Evolutionary conservation across 2,329 filamentous ascomycete genomes (phyloP).

Genomic region (Fusarium napiforme): DNA sequence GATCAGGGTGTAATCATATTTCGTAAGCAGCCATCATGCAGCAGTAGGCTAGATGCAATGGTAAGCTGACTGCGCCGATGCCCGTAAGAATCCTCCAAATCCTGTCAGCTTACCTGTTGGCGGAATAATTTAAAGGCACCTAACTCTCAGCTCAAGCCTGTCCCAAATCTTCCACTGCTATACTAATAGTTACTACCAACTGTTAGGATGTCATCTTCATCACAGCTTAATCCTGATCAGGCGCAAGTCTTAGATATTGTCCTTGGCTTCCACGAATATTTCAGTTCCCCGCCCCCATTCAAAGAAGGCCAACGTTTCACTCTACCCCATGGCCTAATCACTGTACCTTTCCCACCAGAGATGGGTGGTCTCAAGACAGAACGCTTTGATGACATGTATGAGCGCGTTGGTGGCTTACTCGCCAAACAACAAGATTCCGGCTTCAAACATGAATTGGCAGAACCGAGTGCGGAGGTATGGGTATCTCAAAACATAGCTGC

Average conservation of each 20-base stretch:
- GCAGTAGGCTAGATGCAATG: not conserved
- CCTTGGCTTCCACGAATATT: not conserved
- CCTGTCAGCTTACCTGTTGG: not conserved
- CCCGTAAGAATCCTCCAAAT: not conserved
- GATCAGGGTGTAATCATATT: rapidly evolving
- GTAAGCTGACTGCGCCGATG: not conserved
- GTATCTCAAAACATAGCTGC: not conserved
- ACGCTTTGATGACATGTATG: not conserved
- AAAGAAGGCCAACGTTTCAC: not conserved
- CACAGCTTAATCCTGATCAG: not conserved
- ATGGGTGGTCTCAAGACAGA: constrained; percentile 1
- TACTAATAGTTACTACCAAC: not conserved
- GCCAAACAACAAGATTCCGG: not conserved
- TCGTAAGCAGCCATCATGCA: not conserved
- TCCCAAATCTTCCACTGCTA: rapidly evolving
- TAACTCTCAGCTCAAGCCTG: not conserved
- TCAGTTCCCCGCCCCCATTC: not conserved
- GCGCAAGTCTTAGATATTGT: not conserved
- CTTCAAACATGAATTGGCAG: not conserved
- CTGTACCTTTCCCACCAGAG: not conserved
- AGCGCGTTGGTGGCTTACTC: not conserved
- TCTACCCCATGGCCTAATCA: not conserved
- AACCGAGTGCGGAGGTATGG: not conserved
- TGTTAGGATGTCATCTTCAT: not conserved
- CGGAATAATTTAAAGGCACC: not conserved